Evolutionary conservation across 495 filamentous ascomycete genomes (phyloP).

Genomic region (Daldinia grandis): DNA sequence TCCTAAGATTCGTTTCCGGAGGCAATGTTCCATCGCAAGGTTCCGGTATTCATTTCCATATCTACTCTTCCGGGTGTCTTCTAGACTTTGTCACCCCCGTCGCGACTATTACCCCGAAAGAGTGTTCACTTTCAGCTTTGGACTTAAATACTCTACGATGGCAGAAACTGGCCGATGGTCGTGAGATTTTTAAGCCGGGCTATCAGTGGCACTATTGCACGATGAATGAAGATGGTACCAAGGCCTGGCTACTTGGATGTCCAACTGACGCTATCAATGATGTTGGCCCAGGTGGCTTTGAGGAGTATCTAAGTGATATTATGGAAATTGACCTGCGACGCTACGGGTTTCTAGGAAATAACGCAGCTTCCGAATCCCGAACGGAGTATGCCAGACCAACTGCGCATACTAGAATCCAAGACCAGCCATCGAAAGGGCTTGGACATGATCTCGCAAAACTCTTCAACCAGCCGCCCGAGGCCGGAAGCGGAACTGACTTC

Average conservation of each 20-base stretch:
- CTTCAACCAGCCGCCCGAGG: conserved; percentile 83
- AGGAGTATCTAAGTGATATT: conserved; percentile 93
- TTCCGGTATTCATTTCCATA: conserved; percentile 91
- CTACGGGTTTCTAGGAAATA: conserved; percentile 87
- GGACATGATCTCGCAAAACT: conserved; percentile 81
- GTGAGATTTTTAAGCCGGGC: conserved; percentile 84
- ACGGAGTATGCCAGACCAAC: conserved; percentile 63
- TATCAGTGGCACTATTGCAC: conserved; percentile 99
- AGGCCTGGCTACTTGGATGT: conserved; percentile 95
- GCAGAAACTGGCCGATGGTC: conserved; percentile 92
- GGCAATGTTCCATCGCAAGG: conserved; percentile 86
- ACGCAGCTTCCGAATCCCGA: conserved; percentile 66
- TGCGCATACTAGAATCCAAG: conserved; percentile 49
- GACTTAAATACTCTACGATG: conserved; percentile 87
- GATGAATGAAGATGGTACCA: conserved; percentile 89
- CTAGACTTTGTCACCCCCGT: conserved; percentile 94
- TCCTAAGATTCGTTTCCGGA: conserved; percentile 87
- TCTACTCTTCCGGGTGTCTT: conserved; percentile 90
- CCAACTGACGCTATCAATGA: conserved; percentile 69
- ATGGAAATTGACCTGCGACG: conserved; percentile 86
- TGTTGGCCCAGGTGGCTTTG: conserved; percentile 64
- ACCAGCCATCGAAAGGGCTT: conserved; percentile 69
- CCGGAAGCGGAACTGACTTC: conserved; percentile 84
- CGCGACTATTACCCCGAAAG: conserved; percentile 78
- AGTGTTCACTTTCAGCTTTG: conserved; percentile 88